These are phyloP conservation scores for Biscogniauxia mediterranea DNA, from an alignment of 2,329 filamentous ascomycete species.

Conservation along the genomic window DNA sequence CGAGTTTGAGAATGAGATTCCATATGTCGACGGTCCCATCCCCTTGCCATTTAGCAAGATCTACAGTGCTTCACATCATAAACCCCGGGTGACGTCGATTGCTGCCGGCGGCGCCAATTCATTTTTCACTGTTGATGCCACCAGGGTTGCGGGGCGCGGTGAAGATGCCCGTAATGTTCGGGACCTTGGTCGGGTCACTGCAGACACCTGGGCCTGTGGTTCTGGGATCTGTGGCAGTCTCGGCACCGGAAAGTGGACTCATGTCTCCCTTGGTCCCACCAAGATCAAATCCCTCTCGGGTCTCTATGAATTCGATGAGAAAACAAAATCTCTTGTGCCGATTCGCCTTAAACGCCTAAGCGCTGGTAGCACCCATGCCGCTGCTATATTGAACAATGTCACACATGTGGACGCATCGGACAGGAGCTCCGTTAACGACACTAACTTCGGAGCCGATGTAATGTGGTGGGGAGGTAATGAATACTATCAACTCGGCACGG, in stretches of 20 bases:
- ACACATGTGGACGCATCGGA: slow-evolving; percentile 60
- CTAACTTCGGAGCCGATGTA: slow-evolving; percentile 85
- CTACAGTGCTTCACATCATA: slow-evolving; percentile 64
- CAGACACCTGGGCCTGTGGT: slow-evolving; percentile 85
- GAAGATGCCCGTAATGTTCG: slow-evolving; percentile 40
- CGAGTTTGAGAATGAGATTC: slow-evolving; percentile 60
- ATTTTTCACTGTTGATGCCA: slow-evolving; percentile 83
- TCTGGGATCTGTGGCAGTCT: slow-evolving; percentile 80
- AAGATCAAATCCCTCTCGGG: slow-evolving; percentile 83
- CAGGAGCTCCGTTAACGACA: slow-evolving; percentile 61
- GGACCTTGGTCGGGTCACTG: slow-evolving; percentile 56
- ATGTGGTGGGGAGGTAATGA: slow-evolving; percentile 96
- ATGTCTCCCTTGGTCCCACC: slow-evolving; percentile 72
- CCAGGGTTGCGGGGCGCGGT: slow-evolving; percentile 45
- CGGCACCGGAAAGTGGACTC: slow-evolving; percentile 86
- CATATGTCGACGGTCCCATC: slow-evolving; percentile 66
- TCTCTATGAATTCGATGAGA: slow-evolving; percentile 85
- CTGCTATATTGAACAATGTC: slow-evolving; percentile 80
- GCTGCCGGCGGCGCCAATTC: slow-evolving; percentile 84
- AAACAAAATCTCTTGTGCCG: slow-evolving; percentile 62
- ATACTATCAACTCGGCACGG: slow-evolving; percentile 87
- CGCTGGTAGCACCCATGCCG: slow-evolving; percentile 76
- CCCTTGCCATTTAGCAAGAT: slow-evolving; percentile 69
- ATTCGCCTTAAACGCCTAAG: slow-evolving; percentile 74
- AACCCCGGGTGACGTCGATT: slow-evolving; percentile 70